Evolutionary conservation across 2,329 filamentous ascomycete species (phyloP).

Genomic region (Aspergillus sp.): DNA sequence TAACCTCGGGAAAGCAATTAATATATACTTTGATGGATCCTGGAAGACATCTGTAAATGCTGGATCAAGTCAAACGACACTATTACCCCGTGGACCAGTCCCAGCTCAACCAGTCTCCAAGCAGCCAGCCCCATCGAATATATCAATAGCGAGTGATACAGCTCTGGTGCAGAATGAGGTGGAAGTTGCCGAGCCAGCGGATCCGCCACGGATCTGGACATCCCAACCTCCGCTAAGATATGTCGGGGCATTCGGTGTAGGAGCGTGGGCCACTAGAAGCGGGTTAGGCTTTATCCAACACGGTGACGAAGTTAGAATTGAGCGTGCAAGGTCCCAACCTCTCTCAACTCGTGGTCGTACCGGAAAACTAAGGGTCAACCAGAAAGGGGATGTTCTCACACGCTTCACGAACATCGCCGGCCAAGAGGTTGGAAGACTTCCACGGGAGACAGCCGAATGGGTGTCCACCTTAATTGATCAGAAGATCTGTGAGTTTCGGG

Average conservation of each 20-base stretch:
- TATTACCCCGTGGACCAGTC: constrained; percentile 12
- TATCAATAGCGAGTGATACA: neutral
- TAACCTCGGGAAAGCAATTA: constrained; percentile 61
- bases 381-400: constrained; percentile 81
- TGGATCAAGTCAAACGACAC: constrained; percentile 10
- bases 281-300: constrained; percentile 73
- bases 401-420: constrained; percentile 80
- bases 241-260: constrained; percentile 86
- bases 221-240: constrained; percentile 63
- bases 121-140: neutral
- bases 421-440: constrained; percentile 80
- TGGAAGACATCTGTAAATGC: constrained; percentile 47
- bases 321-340: constrained; percentile 74
- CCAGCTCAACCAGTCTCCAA: neutral
- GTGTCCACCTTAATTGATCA: constrained; percentile 91
- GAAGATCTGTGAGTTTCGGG: constrained; percentile 82
- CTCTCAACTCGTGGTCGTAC: constrained; percentile 50
- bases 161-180: neutral
- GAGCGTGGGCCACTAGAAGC: constrained; percentile 87
- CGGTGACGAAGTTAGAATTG: constrained; percentile 80
- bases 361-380: constrained; percentile 50
- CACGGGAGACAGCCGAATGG: constrained; percentile 86
- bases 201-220: neutral
- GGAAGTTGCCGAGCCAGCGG: constrained; percentile 11
- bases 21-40: constrained; percentile 65